Conservation (phyloP, 805 yeast genomes). For the Pichia manshurica region DNA sequence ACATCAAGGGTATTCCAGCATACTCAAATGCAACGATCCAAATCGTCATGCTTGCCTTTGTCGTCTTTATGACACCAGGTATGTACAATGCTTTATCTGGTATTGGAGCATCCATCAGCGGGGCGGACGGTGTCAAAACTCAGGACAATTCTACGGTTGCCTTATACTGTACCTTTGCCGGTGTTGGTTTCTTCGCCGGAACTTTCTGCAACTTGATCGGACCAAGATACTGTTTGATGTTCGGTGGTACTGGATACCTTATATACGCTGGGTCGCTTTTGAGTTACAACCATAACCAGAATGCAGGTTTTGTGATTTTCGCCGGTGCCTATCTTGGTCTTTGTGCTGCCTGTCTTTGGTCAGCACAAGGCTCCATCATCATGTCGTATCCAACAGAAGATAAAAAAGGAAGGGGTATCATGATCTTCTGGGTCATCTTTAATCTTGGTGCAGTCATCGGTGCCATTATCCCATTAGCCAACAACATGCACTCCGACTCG, state of each 20-base stretch:
- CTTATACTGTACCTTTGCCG: slow-evolving; percentile 48
- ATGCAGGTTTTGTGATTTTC: slow-evolving; percentile 47
- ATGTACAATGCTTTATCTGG: slow-evolving; percentile 48
- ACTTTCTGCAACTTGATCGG: slow-evolving; percentile 48
- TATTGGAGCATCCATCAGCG: slow-evolving; percentile 38
- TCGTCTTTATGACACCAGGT: slow-evolving; percentile 45
- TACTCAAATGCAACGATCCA: slow-evolving; percentile 39
- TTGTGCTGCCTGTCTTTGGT: slow-evolving; percentile 52
- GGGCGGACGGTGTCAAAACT: slow-evolving; percentile 5
- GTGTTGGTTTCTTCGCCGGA: slow-evolving; percentile 55
- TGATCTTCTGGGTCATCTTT: slow-evolving; percentile 56
- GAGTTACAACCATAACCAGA: slow-evolving; percentile 40
- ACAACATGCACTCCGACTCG: slow-evolving; percentile 37
- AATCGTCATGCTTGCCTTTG: slow-evolving; percentile 41
- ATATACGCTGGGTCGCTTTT: slow-evolving; percentile 49
- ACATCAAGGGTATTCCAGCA: slow-evolving; percentile 27
- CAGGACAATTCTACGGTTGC: slow-evolving; percentile 46
- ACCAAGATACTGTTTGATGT: slow-evolving; percentile 36
- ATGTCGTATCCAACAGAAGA: slow-evolving; percentile 53
- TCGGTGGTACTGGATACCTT: slow-evolving; percentile 53
- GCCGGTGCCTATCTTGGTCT: slow-evolving; percentile 49
- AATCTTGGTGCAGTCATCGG: slow-evolving; percentile 61
- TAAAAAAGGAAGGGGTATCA: slow-evolving; percentile 47
- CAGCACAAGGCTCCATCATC: slow-evolving; percentile 52
- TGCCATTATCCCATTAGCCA: slow-evolving; percentile 49